These are phyloP conservation scores for Zanthoxylum bungeanum DNA, from an alignment of 345 rosid species.

Conservation along the genomic window DNA sequence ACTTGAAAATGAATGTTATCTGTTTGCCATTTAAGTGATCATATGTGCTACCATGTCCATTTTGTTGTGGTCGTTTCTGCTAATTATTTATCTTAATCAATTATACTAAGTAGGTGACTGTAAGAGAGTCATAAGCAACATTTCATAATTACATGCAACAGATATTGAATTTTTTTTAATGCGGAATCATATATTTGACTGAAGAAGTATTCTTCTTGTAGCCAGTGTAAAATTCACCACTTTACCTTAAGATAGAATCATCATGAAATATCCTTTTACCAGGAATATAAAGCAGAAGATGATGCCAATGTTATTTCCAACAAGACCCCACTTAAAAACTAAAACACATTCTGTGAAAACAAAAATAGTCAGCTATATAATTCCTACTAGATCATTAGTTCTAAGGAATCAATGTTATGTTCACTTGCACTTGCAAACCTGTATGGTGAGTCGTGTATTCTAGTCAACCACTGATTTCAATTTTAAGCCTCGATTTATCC, in stretches of 20 bases:
- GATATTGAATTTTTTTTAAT: not conserved
- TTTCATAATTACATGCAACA: not conserved
- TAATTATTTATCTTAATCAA: not conserved
- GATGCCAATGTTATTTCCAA: not conserved
- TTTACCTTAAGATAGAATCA: not conserved
- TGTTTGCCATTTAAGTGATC: not conserved
- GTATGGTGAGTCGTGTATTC: not conserved
- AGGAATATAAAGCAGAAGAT: not conserved
- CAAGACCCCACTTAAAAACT: not conserved
- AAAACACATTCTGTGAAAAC: not conserved
- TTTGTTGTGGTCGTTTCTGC: not conserved
- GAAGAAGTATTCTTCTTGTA: not conserved
- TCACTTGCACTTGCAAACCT: conserved; percentile 6
- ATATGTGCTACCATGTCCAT: not conserved
- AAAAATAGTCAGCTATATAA: not conserved
- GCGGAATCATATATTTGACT: not conserved
- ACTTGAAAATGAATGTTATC: not conserved
- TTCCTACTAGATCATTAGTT: not conserved
- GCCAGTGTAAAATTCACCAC: not conserved
- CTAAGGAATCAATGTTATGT: not conserved
- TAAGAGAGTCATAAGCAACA: not conserved
- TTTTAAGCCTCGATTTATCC: not conserved
- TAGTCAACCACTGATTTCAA: not conserved
- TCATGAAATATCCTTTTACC: not conserved
- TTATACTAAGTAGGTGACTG: not conserved